Evolutionary conservation across 352 stramenopile species (phyloP), one percentile per base, ranked within the genome.

Genomic region (Detonula confervacea): DNA sequence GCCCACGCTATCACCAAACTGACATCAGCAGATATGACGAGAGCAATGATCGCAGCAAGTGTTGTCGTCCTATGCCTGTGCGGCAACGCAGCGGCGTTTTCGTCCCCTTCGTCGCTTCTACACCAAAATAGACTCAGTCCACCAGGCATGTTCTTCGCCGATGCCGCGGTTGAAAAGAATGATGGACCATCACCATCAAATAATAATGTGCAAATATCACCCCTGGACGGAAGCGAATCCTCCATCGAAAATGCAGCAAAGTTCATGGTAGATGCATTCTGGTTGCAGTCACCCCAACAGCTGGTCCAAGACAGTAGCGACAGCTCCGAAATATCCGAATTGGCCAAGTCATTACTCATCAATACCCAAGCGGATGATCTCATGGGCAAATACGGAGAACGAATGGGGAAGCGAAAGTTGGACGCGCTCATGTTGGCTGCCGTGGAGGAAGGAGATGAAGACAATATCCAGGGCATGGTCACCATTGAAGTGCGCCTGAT

Each of bases 181-280:
- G n/a, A n/a, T n/a, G n/a, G 5, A 0, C 30, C 25, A 18, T 7
- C 24, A 6, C 16, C 35, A 25, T 24, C 27, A 55, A 66, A 25
- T 42, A 27, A 49, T n/a, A 57, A 42, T 35, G 25, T 69, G 20
- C 42, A 69, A 54, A 30, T 73, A 2, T 44, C 44, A 37, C 64
- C 49, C 27, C 14, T 78, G 7, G 60, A 72, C 33, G 76, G 76
- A 9, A 70, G 30, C 59, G 84, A 88, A 63, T 24, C 9, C n/a
- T 87, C 80, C 9, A 71, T 90, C 22, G 62, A 77, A 22, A 55
- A 75, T 24, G 81, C 73, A 5, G 80, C 79, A 55, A 46, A 63
- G 22, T 91, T 91, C 47, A 77, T 91, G 56, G 76, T 89, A 3
- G 78, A 88, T 70, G 54, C 73, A 12, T 91, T 89, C 69, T 91